Evolutionary conservation across 2,329 filamentous ascomycete species (phyloP), one percentile per base, ranked within the genome.

Genomic region (Trichoderma pleuroti): DNA sequence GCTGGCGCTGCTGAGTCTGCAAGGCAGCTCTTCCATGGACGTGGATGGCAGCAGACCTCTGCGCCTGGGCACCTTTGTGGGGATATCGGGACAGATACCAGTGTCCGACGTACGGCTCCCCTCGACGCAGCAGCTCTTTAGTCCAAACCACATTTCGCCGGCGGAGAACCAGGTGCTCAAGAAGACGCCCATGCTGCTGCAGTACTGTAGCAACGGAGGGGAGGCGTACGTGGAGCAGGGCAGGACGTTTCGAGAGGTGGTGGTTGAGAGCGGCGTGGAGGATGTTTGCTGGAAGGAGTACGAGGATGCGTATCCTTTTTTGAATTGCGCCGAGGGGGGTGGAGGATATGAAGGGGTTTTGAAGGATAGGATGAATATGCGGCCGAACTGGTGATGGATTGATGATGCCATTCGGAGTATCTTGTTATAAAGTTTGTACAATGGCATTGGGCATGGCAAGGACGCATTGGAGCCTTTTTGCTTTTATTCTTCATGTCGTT

Each of bases 271-370:
- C 24, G 54, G 36, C 26, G 62, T 65, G 5, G 54, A 63, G 46
- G 56, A 61, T 12, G 46, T 71, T 14, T 39, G 18, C 9, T 68
- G 62, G 69, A 61, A 54, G 34, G 69, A 71, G 6, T 67, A 71
- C 14, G 34, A 34, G 18, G 36, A 68, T n/a, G 63, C 54, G 5
- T n/a, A 36, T 42, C 64, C 54, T 6, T 60, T 52, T 32, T n/a
- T 71, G 36, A 68, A 71, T 24, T 71, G n/a, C 69, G 21, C 62
- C 69, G 21, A 30, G 24, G 11, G 63, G 63, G 16, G 54, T 68
- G 52, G 63, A 71, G 9, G 69, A 71, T n/a, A 54, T 71, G 62
- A 68, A 71, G 56, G 52, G 24, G 5, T 71, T 71, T 36, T 68
- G 5, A n/a, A 30, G 8, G 39, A 61, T 3, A 60, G 36, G 54